Conservation (phyloP, 257 asterid species). For the Solanum pennellii region DNA sequence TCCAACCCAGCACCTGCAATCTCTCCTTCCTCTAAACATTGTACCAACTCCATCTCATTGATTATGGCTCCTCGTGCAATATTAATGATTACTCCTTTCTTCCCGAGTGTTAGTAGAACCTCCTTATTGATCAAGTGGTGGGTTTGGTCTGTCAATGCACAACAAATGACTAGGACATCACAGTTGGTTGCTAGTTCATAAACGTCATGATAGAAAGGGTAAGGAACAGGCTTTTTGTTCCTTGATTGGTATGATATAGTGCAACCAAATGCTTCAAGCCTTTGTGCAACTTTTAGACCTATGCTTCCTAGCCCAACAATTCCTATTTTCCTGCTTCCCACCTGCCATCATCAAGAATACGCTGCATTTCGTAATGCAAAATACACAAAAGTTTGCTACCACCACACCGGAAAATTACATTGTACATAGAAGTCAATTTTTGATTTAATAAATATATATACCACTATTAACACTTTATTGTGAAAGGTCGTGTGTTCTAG, state of each 20-base stretch:
- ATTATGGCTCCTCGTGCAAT: constrained; percentile 55
- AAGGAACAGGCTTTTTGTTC: constrained; percentile 31
- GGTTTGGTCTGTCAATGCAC: constrained; percentile 55
- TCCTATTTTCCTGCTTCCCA: constrained; percentile 60
- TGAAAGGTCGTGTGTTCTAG: too few relatives aligned
- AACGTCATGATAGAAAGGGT: constrained; percentile 21
- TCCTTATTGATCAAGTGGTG: constrained; percentile 52
- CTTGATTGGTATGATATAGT: constrained; percentile 44
- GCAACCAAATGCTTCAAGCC: constrained; percentile 66
- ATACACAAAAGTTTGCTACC: not conserved
- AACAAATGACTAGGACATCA: constrained; percentile 43
- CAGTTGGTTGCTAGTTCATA: constrained; percentile 33
- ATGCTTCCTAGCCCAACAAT: constrained; percentile 86
- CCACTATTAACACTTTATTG: too few relatives aligned
- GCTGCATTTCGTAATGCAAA: not conserved
- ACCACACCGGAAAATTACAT: not conserved
- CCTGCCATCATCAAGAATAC: constrained; percentile 16
- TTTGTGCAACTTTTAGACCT: constrained; percentile 58
- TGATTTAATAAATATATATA: too few relatives aligned
- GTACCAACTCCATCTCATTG: constrained; percentile 25
- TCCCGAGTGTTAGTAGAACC: constrained; percentile 44
- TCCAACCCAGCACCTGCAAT: constrained; percentile 35
- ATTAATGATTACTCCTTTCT: constrained; percentile 50
- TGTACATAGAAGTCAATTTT: too few relatives aligned
- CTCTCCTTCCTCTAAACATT: constrained; percentile 16